phyloP scores from a whole-genome alignment of 2,329 filamentous ascomycete species.

The Monilinia vaccinii-corymbosi region DNA sequence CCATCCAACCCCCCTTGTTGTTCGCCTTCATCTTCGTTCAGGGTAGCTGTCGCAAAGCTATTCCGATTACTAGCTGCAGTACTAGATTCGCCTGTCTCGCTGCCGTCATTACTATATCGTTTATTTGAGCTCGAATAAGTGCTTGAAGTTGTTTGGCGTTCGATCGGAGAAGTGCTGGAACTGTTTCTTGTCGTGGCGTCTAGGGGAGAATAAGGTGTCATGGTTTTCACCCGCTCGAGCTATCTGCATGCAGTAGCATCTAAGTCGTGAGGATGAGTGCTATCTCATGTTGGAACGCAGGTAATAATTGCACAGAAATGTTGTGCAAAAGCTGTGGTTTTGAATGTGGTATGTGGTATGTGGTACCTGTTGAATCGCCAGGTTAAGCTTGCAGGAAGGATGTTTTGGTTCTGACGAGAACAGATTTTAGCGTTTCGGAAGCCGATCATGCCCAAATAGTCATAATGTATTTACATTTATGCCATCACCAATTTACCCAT shows the following conservation, averaged over 20 bases:
- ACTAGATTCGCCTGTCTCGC: slow-evolving; percentile 40
- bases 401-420: neutral
- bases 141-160: slow-evolving; percentile 19
- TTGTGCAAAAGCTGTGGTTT: neutral
- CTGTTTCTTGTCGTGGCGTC: slow-evolving; percentile 20
- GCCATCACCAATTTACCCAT: neutral
- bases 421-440: neutral
- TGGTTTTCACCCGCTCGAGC: slow-evolving; percentile 16
- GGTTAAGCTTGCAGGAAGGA: slow-evolving; percentile 1
- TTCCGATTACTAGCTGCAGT: slow-evolving; percentile 28
- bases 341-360: neutral
- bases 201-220: slow-evolving; percentile 19
- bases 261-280: neutral
- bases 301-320: neutral
- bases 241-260: slow-evolving; percentile 12
- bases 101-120: slow-evolving; percentile 32
- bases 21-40: slow-evolving; percentile 7
- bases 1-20: slow-evolving; percentile 7
- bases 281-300: slow-evolving; percentile 11
- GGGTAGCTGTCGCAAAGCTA: slow-evolving; percentile 13
- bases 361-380: neutral
- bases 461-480: neutral
- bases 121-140: slow-evolving; percentile 17
- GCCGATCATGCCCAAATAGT: neutral
- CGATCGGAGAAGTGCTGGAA: slow-evolving; percentile 17